A percentile compares a stretch with the other conserved stretches of the same genome.
phyloP scores from a whole-genome alignment of 164 flowering plant genomes.

The Tinospora cordifolia region DNA sequence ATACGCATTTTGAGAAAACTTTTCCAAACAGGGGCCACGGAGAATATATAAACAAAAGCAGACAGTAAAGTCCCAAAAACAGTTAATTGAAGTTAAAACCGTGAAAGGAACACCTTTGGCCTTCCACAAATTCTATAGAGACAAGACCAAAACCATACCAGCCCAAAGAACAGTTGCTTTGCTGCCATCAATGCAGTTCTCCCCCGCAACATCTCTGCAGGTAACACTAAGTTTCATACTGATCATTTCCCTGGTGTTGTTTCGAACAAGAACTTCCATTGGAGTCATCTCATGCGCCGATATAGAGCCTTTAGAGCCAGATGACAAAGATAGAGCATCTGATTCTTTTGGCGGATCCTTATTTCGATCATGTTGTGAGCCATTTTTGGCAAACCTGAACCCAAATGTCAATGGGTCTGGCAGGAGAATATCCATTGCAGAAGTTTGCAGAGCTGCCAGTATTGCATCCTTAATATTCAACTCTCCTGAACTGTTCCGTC shows the following conservation, averaged over 20 bases:
- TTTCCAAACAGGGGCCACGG: no score
- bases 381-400: conserved; percentile 54
- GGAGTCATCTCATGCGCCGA: conserved; percentile 81
- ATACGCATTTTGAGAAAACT: no score
- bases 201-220: conserved; percentile 96
- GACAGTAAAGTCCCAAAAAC: not conserved
- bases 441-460: conserved; percentile 83
- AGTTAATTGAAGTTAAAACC: not conserved
- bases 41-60: not conserved
- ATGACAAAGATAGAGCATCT: conserved; percentile 10
- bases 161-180: conserved; percentile 87
- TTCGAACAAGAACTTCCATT: conserved; percentile 90
- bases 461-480: conserved; percentile 82
- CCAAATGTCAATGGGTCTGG: conserved; percentile 97
- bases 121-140: not conserved
- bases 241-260: conserved; percentile 79
- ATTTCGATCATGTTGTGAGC: conserved; percentile 7
- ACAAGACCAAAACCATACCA: conserved; percentile 38
- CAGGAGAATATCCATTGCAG: conserved; percentile 86
- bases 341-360: conserved; percentile 20
- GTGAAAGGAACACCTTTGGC: no score
- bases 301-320: conserved; percentile 38
- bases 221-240: conserved; percentile 67
- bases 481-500: conserved; percentile 89
- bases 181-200: conserved; percentile 74